Evolutionary conservation across 2,329 filamentous ascomycete species (phyloP).

Genomic region (Pestalotiopsis fici): DNA sequence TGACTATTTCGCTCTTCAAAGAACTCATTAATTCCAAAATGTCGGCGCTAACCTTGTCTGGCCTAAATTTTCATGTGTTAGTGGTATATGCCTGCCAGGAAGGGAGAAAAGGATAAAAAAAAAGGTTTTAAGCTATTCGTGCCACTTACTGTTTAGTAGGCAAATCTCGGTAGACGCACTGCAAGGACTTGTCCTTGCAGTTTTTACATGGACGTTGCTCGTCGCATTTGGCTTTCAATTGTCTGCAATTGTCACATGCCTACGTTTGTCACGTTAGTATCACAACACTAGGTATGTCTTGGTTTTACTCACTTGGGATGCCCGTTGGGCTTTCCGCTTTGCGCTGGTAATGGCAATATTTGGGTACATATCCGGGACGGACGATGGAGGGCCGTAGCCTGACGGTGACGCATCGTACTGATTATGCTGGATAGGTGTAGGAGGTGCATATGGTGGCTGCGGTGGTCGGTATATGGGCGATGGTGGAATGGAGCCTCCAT

Average conservation of each 20-base stretch:
- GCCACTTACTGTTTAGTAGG: conserved; percentile 81
- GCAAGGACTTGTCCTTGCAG: conserved; percentile 82
- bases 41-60: conserved; percentile 62
- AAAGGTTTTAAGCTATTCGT: background rate
- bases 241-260: conserved; percentile 89
- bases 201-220: conserved; percentile 82
- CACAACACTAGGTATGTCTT: conserved; percentile 19
- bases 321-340: conserved; percentile 66
- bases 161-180: conserved; percentile 88
- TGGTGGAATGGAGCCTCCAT: conserved; percentile 44
- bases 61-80: conserved; percentile 33
- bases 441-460: conserved; percentile 22
- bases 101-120: no score
- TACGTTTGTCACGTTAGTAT: conserved; percentile 32
- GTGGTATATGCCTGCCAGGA: conserved; percentile 11
- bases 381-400: conserved; percentile 35
- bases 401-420: conserved; percentile 34
- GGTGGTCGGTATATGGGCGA: conserved; percentile 36
- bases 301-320: conserved; percentile 54
- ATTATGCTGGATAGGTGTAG: conserved; percentile 28
- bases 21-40: conserved; percentile 56
- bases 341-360: conserved; percentile 44
- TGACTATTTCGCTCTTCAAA: conserved; percentile 36
- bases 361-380: conserved; percentile 33
- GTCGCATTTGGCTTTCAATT: conserved; percentile 89